Conservation (phyloP, 208 protist genomes). For the Crithidia expoeki region DNA sequence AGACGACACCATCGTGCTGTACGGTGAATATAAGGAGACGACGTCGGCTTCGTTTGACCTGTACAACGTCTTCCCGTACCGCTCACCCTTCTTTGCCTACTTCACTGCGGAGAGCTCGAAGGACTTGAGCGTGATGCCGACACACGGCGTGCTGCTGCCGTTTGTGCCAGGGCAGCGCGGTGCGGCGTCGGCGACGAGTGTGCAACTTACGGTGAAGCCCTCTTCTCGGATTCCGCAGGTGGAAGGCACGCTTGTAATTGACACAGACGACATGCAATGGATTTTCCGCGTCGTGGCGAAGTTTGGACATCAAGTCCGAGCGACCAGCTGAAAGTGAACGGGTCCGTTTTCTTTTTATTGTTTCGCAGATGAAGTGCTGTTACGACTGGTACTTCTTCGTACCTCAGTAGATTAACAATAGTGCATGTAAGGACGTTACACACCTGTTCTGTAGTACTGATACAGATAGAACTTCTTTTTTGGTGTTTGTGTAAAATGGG, state of each 20-base stretch:
- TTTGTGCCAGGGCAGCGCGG: constrained; percentile 63
- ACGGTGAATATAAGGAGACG: constrained; percentile 53
- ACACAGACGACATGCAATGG: constrained; percentile 95
- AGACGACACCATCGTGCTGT: constrained; percentile 88
- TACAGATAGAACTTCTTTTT: no score
- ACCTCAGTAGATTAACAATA: no score
- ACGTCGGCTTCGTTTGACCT: constrained; percentile 79
- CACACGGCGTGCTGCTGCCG: constrained; percentile 78
- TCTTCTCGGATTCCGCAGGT: constrained; percentile 72
- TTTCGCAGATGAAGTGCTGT: no score
- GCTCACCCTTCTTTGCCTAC: constrained; percentile 83
- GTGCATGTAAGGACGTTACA: no score
- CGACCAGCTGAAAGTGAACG: constrained; percentile 6
- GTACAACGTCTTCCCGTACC: constrained; percentile 88
- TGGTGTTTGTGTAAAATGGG: constrained; percentile 10
- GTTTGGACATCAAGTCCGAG: constrained; percentile 35
- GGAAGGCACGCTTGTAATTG: constrained; percentile 85
- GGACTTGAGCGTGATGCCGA: constrained; percentile 76
- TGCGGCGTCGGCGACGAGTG: constrained; percentile 35
- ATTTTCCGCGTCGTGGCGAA: constrained; percentile 84
- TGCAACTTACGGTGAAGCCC: constrained; percentile 65
- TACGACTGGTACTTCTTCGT: no score
- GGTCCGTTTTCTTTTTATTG: background rate
- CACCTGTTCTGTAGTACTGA: no score
- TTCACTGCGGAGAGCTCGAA: constrained; percentile 86